Base-by-base conservation (phyloP, 1,139 yeast species). In the Ogataea hybrid region DNA sequence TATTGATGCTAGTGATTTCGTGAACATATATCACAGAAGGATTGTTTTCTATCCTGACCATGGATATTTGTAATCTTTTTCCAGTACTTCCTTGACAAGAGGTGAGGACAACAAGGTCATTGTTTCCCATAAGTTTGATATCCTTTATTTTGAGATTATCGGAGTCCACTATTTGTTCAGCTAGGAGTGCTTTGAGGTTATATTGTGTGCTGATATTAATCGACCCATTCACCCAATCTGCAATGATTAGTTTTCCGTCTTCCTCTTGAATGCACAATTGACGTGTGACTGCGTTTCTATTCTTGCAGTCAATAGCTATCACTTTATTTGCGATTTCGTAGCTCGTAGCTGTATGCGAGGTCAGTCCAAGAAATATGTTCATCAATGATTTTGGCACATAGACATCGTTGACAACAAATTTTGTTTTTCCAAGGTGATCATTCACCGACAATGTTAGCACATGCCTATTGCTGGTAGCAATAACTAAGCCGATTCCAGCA, bases 401-500 rank as follows among this genome's bases (percentile, higher is more conserved):
- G 23, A 76, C 57, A 42, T 74, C 75, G 10, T 61, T 47, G 10
- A 51, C 48, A 12, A 36, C 62, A 28, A 81, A 61, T 5, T 57
- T 58, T 1, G 89, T 81, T 53, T 79, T 81, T 33, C 95, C 92
- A 35, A 76, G 73, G 37, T 75, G 69, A 59, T 88, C 95, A 49
- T 86, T 73, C 28, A 88, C 68, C 0, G 84, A 70, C 4, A 87
- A 60, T 38, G 85, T 68, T 10, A 84, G 61, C 36, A 84, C 77
- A 47, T 94, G 68, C 29, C 87, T 88, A 54, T 77, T 70, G 5
- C 88, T 78, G 0, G 96, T 87, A 5, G 89, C 77, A 9, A 85
- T 61, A 1, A 83, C 69, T 6, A 88, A 66, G 1, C 96, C 95
- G 3, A 85, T 80, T 0, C 94, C 92, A 51, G 84, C 90, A 12